Percentiles rank a stretch among this genome's conserved stretches.
Evolutionary conservation across 2,329 filamentous ascomycete species (phyloP).

Genomic region (Tolypocladium endophyticum): DNA sequence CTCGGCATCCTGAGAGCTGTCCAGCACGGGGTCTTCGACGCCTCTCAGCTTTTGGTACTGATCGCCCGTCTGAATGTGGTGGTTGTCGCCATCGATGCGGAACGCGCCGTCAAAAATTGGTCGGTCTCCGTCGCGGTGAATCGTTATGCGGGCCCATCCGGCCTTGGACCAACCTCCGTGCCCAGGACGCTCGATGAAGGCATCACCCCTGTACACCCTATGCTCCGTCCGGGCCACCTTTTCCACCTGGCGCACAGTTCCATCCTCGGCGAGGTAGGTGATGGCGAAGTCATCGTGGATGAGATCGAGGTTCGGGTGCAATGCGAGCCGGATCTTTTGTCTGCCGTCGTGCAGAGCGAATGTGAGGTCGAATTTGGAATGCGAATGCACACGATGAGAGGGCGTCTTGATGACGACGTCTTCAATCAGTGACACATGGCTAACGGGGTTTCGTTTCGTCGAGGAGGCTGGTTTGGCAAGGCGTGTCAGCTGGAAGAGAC

Average conservation of each 20-base stretch:
- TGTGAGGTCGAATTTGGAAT: slow-evolving; percentile 74
- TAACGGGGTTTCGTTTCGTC: slow-evolving; percentile 63
- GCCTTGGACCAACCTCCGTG: slow-evolving; percentile 62
- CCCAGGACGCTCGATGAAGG: slow-evolving; percentile 55
- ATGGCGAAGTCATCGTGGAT: slow-evolving; percentile 67
- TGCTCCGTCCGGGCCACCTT: slow-evolving; percentile 62
- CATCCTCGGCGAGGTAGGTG: slow-evolving; percentile 61
- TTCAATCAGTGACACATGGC: slow-evolving; percentile 61
- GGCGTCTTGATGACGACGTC: slow-evolving; percentile 69
- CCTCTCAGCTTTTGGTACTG: slow-evolving; percentile 67
- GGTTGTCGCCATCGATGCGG: slow-evolving; percentile 66
- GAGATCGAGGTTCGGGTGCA: slow-evolving; percentile 89
- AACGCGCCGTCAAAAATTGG: slow-evolving; percentile 91
- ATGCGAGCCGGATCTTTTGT: slow-evolving; percentile 63
- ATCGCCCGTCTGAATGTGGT: slow-evolving; percentile 71
- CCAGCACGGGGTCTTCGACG: slow-evolving; percentile 56
- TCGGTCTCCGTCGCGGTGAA: slow-evolving; percentile 62
- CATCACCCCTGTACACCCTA: slow-evolving; percentile 72
- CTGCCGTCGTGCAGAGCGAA: slow-evolving; percentile 61
- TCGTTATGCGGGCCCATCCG: slow-evolving; percentile 77
- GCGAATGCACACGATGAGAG: slow-evolving; percentile 66
- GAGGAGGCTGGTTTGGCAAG: slow-evolving; percentile 49
- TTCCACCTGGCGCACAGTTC: slow-evolving; percentile 55
- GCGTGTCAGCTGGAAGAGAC: slow-evolving; percentile 9
- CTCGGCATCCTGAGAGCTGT: slow-evolving; percentile 34